A percentile compares a stretch with the other conserved stretches of the same genome.
Evolutionary conservation across 768 basidiomycete genomes (phyloP).

Genomic region (Trametes meyenii): DNA sequence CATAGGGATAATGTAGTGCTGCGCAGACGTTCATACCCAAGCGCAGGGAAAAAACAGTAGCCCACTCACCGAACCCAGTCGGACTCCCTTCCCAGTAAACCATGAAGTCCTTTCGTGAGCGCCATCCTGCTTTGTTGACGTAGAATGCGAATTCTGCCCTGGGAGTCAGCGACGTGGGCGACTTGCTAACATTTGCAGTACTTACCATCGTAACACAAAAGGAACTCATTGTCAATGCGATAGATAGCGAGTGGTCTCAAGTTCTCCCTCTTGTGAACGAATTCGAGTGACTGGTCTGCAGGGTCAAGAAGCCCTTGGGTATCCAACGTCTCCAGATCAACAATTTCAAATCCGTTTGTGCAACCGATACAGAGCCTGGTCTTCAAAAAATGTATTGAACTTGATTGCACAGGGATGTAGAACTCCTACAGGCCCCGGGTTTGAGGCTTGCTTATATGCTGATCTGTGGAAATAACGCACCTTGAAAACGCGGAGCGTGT

Average conservation of each 20-base stretch:
- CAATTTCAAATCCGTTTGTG: slow-evolving; percentile 97
- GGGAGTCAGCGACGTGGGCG: not conserved
- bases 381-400: slow-evolving; percentile 95
- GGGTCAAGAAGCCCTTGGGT: slow-evolving; percentile 96
- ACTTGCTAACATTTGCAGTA: slow-evolving; percentile 2
- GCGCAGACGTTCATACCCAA: not conserved
- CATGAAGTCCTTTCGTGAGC: slow-evolving; percentile 90
- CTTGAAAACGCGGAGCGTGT: slow-evolving; percentile 90
- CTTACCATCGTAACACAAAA: slow-evolving; percentile 96
- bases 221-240: slow-evolving; percentile 93
- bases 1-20: slow-evolving; percentile 97
- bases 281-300: slow-evolving; percentile 86
- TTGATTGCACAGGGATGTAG: slow-evolving; percentile 97
- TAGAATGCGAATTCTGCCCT: slow-evolving; percentile 96
- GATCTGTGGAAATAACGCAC: slow-evolving; percentile 42
- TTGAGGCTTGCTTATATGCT: not conserved
- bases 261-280: slow-evolving; percentile 83
- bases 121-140: slow-evolving; percentile 94
- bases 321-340: slow-evolving; percentile 95
- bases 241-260: slow-evolving; percentile 95
- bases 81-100: slow-evolving; percentile 97
- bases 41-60: not conserved
- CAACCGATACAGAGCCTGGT: slow-evolving; percentile 97
- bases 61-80: slow-evolving; percentile 86
- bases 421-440: slow-evolving; percentile 68